Percentiles rank a stretch among this genome's conserved stretches.
phyloP scores from a whole-genome alignment of 352 stramenopile genomes.

The Globisporangium solare region DNA sequence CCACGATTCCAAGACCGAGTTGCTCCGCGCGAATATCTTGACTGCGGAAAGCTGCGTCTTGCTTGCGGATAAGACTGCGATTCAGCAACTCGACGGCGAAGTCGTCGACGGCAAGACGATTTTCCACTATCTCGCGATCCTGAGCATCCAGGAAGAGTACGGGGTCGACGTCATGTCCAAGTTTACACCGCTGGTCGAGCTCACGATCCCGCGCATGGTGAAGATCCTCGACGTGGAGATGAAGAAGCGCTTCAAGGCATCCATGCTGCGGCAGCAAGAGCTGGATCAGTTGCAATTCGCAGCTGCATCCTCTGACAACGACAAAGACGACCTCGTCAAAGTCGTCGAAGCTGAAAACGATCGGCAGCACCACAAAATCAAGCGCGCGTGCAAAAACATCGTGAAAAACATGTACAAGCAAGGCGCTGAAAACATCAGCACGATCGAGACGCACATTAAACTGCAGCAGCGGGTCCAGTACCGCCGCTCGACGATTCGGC shows the following conservation, averaged over 20 bases:
- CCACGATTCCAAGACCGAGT: slow-evolving; percentile 44
- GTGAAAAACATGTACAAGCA: slow-evolving; percentile 13
- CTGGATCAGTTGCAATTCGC: slow-evolving; percentile 4
- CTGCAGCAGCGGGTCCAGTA: slow-evolving; percentile 35
- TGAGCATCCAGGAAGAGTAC: slow-evolving; percentile 56
- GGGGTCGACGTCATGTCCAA: slow-evolving; percentile 34
- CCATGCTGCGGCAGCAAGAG: slow-evolving; percentile 8
- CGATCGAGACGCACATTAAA: slow-evolving; percentile 31
- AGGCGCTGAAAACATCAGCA: slow-evolving; percentile 20
- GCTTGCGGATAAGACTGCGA: slow-evolving; percentile 49
- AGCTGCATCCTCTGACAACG: background rate
- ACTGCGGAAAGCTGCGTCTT: slow-evolving; percentile 48
- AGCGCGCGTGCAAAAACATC: slow-evolving; percentile 14
- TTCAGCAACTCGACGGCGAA: slow-evolving; percentile 53
- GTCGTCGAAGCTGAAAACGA: slow-evolving; percentile 7
- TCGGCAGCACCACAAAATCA: slow-evolving; percentile 1
- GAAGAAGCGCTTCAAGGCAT: slow-evolving; percentile 31
- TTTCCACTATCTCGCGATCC: slow-evolving; percentile 59
- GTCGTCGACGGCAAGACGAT: slow-evolving; percentile 56
- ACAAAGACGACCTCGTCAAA: slow-evolving; percentile 3
- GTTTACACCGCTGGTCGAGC: slow-evolving; percentile 54
- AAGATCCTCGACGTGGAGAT: slow-evolving; percentile 66
- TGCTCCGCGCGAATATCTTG: slow-evolving; percentile 56
- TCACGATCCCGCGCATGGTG: slow-evolving; percentile 60
- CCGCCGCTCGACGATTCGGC: slow-evolving; percentile 32